Conservation (phyloP, 176 grass and related monocot genomes). For the Eragrostis nindensis region DNA sequence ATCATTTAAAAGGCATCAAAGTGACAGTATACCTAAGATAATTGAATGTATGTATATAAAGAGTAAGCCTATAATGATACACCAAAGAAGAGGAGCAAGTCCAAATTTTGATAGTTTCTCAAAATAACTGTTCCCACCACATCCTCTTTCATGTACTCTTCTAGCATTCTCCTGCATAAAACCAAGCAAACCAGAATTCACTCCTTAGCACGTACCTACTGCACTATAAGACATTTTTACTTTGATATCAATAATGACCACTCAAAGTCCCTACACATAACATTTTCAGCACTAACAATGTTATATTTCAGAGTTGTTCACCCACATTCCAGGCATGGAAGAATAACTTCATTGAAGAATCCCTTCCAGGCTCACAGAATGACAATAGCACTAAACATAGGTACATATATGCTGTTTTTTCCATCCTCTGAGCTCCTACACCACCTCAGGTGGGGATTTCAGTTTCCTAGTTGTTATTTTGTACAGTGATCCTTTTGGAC, state of each 20-base stretch:
- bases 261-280: neutral
- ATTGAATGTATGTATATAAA: slow-evolving; percentile 79
- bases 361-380: no score
- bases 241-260: slow-evolving; percentile 13
- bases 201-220: neutral
- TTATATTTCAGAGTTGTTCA: no score
- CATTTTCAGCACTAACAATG: no score
- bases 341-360: no score
- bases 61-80: slow-evolving; percentile 72
- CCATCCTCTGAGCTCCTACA: no score
- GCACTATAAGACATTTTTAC: slow-evolving; percentile 22
- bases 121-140: slow-evolving; percentile 53
- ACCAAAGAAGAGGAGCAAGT: slow-evolving; percentile 85
- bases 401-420: no score
- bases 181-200: slow-evolving; percentile 22
- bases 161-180: slow-evolving; percentile 91
- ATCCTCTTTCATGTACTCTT: slow-evolving; percentile 79
- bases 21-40: slow-evolving; percentile 69
- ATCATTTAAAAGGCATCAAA: slow-evolving; percentile 12
- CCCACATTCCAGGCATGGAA: no score
- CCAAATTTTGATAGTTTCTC: slow-evolving; percentile 86
- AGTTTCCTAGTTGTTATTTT: no score
- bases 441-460: no score
- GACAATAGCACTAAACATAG: no score
- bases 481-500: no score